Conservation (phyloP, 2,329 filamentous ascomycete genomes). For the Ciborinia camelliae region DNA sequence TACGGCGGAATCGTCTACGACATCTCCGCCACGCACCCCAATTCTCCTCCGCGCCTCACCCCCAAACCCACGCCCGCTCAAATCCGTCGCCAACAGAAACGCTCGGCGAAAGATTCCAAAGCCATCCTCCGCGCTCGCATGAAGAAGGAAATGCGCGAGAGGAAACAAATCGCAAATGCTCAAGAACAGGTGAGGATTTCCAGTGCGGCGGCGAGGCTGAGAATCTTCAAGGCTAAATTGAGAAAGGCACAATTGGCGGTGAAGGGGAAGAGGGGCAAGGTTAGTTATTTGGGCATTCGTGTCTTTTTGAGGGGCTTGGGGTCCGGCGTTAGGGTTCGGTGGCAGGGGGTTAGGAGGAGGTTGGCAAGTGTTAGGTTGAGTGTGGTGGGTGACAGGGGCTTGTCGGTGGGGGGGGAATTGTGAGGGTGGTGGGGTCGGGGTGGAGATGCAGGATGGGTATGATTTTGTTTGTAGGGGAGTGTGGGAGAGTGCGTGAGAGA, state of each 20-base stretch:
- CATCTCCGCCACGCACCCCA: background rate
- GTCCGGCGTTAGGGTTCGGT: background rate
- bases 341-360: background rate
- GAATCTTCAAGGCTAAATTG: background rate
- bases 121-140: background rate
- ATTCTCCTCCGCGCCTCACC: background rate
- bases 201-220: too few species aligned
- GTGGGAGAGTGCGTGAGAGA: background rate
- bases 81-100: background rate
- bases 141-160: background rate
- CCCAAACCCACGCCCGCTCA: background rate
- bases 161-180: background rate
- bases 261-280: background rate
- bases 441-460: background rate
- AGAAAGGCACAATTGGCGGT: background rate
- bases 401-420: background rate
- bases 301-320: background rate
- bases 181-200: too few species aligned
- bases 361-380: background rate
- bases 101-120: background rate
- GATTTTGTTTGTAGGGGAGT: constrained; percentile 8
- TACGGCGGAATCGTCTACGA: constrained; percentile 5
- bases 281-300: background rate
- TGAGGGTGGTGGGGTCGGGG: background rate
- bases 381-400: background rate